Evolutionary conservation across 495 filamentous ascomycete species (phyloP), one percentile per base, ranked within the genome.

Genomic region (Neurospora sp.): DNA sequence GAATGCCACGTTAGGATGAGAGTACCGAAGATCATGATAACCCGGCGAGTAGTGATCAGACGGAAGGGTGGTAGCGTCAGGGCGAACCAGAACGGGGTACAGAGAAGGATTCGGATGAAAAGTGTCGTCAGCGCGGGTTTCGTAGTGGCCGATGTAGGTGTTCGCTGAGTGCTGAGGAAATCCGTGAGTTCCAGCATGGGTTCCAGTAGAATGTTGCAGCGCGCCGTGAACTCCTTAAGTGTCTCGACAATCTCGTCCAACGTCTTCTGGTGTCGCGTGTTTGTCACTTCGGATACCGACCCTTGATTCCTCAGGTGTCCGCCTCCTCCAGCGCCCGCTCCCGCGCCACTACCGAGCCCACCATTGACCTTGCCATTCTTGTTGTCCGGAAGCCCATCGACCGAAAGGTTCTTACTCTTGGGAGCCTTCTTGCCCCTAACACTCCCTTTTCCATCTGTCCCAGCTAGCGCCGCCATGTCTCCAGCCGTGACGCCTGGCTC

Each of bases 231-330:
- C 35, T 90, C 88, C 78, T 91, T 91, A 73, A 99, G 83, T 0
- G 92, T 94, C 75, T 97, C 94, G 69, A 99, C 91, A 73, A 99
- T 98, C 83, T 98, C 96, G 76, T 99, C 96, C 45, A 99, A 84
- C 48, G 94, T 98, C 81, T 89, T 89, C 75, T 89, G 87, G 76
- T 96, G 93, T 20, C 89, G 89, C 53, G 88, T 90, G 69, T 85
- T 85, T 69, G 83, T 88, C 69, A 79, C 78, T 74, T 95, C 93
- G 2, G 91, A 90, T 27, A 82, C 73, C 3, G 84, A 83, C 8
- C 71, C 70, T 69, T 78, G 73, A 31, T 76, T 80, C 53, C 83
- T 76, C 69, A 79, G 77, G 71, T 88, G 87, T 71, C 86, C 83
- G 80, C 80, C 81, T 81, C 77, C 82, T n/a, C 82, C 81, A 16